Evolutionary conservation across 345 rosid genomes (phyloP), one percentile per base, ranked within the genome.

Genomic region (Chamaenerion angustifolium): DNA sequence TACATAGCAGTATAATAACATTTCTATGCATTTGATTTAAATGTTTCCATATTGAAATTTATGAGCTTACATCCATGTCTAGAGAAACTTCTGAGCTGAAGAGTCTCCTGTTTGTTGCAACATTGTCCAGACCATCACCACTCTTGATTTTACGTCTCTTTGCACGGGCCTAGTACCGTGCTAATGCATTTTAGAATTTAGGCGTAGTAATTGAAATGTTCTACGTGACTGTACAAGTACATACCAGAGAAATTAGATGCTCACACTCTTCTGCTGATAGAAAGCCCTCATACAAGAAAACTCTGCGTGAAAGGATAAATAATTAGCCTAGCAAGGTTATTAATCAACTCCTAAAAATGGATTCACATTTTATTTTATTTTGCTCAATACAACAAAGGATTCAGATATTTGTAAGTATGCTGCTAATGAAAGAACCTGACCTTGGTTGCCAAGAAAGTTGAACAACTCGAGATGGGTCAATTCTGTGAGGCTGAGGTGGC

Each of bases 361-460:
- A 31, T 4, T 31, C 4, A 31, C 8, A 5, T 31, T 31, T 31
- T 31, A 5, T 31, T 31, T 31, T 31, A 5, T 31, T 31, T 31
- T 31, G 7, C 5, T 31, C 37, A 31, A 31, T 31, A 31, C 37
- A 31, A 31, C 1, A 31, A 31, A 31, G 10, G 37, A 31, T 31
- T 31, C 37, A 31, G 37, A 3, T 4, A 31, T 0, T 31, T 31
- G 8, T 42, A 40, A 42, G 11, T 9, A 42, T 40, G 1, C 27
- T 45, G 27, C 42, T n/a, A 31, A 31, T 42, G 37, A 31, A 70
- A 63, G 68, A 77, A 90, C 92, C 89, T 81, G 89, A 86, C 98
- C 98, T 90, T 76, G 95, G 98, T 65, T 45, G 80, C 95, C 98
- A 86, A 48, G 84, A 83, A 60, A 86, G 77, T 21, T 72, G 84